Evolutionary conservation across 805 yeast genomes (phyloP).

Genomic region (Saccharomycopsis oosterbeekiorum): DNA sequence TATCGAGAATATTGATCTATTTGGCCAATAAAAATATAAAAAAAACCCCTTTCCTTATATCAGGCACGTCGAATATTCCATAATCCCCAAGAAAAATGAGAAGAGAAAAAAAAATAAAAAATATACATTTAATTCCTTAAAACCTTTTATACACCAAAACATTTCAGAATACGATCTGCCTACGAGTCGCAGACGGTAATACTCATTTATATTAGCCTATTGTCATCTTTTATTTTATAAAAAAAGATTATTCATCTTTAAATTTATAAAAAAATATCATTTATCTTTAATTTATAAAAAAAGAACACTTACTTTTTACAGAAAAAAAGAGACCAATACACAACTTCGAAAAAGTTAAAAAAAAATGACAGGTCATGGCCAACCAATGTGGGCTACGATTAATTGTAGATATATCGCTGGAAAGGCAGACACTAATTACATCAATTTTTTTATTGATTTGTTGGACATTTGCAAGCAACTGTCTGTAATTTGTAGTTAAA

Average conservation of each 20-base stretch:
- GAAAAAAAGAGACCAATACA: background rate
- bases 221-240: background rate
- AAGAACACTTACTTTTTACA: too few relatives aligned
- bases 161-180: background rate
- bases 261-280: background rate
- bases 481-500: too few relatives aligned
- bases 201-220: background rate
- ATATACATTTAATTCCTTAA: background rate
- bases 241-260: background rate
- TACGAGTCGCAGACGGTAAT: background rate
- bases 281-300: too few relatives aligned
- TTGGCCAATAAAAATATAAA: too few relatives aligned
- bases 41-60: background rate
- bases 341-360: background rate
- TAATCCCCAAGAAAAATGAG: too few relatives aligned
- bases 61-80: background rate
- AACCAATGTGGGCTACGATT: background rate
- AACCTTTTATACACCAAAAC: background rate
- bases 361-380: background rate
- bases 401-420: too few relatives aligned
- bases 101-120: background rate
- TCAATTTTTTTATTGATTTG: too few relatives aligned
- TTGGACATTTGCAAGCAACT: too few relatives aligned
- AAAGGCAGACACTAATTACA: too few relatives aligned
- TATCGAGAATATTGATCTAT: too few relatives aligned